Percentiles rank a stretch among this genome's conserved stretches.
Evolutionary conservation across 768 basidiomycete species (phyloP).

Genomic region (Hypholoma sublateritium): DNA sequence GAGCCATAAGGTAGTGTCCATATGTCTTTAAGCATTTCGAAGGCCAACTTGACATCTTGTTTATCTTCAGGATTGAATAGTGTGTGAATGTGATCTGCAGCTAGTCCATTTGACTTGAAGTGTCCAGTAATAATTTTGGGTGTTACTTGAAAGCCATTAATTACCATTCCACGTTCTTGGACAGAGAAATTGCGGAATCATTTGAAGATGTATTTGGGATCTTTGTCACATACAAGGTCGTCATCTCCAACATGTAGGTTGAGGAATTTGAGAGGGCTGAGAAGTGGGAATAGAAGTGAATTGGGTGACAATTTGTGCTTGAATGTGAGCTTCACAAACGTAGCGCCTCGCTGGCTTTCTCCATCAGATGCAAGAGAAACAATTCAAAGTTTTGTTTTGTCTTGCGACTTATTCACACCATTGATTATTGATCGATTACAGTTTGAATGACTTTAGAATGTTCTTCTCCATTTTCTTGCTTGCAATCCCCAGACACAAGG

Average conservation of each 20-base stretch:
- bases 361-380: constrained; percentile 26
- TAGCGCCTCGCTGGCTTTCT: constrained; percentile 20
- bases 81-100: constrained; percentile 16
- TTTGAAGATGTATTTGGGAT: constrained; percentile 32
- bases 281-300: constrained; percentile 20
- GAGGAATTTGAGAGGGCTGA: constrained; percentile 18
- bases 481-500: constrained; percentile 29
- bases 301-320: neutral
- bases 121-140: constrained; percentile 19
- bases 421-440: constrained; percentile 7
- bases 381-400: constrained; percentile 15
- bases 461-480: constrained; percentile 24
- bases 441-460: constrained; percentile 18
- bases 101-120: constrained; percentile 10
- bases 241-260: constrained; percentile 26
- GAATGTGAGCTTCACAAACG: constrained; percentile 20
- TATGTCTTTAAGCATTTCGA: constrained; percentile 19
- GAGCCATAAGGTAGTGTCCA: constrained; percentile 16
- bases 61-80: constrained; percentile 21
- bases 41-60: constrained; percentile 25
- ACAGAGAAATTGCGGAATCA: constrained; percentile 21
- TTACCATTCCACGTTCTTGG: constrained; percentile 18
- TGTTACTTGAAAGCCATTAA: constrained; percentile 18
- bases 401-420: constrained; percentile 7
- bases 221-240: constrained; percentile 30